These are phyloP conservation scores for Sporisorium exsertum DNA, from an alignment of 1,284 basidiomycete species.

Conservation along the genomic window DNA sequence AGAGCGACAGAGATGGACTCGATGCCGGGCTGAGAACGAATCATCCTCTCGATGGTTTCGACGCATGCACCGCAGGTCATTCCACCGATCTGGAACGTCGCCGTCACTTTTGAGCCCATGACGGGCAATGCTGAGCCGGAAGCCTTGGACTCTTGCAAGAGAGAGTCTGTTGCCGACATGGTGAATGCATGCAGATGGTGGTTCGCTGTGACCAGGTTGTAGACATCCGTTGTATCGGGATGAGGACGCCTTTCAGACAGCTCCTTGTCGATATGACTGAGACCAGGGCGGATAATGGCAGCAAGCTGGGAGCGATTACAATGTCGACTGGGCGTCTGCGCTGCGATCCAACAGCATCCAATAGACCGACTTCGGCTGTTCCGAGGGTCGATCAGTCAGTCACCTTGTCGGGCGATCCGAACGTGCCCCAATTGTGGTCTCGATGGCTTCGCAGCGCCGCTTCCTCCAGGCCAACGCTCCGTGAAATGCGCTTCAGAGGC, in stretches of 20 bases:
- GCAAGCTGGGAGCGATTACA: no score
- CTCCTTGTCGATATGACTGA: no score
- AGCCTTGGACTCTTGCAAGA: conserved; percentile 22
- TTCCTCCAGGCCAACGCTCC: not conserved
- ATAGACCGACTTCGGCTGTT: not conserved
- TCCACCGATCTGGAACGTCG: conserved; percentile 83
- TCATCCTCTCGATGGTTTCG: conserved; percentile 92
- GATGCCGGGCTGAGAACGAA: conserved; percentile 87
- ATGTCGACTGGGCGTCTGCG: conserved; percentile 2
- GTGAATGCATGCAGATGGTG: not conserved
- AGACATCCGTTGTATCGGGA: not conserved
- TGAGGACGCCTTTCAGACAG: not conserved
- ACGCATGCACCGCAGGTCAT: conserved; percentile 92
- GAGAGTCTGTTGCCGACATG: conserved; percentile 32
- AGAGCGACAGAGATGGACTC: conserved; percentile 89
- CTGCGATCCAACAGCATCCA: not conserved
- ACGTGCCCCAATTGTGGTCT: not conserved
- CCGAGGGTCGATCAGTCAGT: conserved; percentile 6
- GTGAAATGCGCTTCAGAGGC: no score
- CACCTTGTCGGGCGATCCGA: conserved; percentile 1
- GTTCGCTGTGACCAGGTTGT: not conserved
- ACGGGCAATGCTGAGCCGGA: conserved; percentile 13
- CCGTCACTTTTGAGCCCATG: conserved; percentile 36
- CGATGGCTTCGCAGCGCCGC: not conserved
- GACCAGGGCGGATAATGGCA: not conserved